Base-by-base conservation (phyloP, 2,329 filamentous ascomycete genomes). In the Hirsutella thompsonii region DNA sequence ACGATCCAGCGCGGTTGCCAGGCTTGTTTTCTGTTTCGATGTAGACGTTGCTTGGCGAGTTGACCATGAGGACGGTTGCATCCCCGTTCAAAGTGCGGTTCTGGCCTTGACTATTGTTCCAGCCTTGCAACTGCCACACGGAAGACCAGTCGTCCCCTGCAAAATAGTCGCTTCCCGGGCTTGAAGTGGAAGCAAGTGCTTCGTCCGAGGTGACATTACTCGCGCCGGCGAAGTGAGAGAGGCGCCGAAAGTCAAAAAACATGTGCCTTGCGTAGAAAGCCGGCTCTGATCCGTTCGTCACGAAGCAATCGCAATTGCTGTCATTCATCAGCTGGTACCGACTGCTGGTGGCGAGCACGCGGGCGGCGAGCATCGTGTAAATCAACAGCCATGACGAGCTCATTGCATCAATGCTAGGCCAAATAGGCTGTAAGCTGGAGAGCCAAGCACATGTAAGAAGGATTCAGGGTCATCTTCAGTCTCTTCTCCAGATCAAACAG, bases 171-270 rank as follows among this genome's bases (percentile, higher is more conserved):
- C 61, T 67, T 2, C 62, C 60, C 3, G 52, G 39, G 3, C 46
- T 39, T 1, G 62, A 61, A 3, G 43, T 44, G 5, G 55, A 39
- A 43, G 50, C 60, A 23, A 49, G 42, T 4, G 52, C 45, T n/a
- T 45, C 36, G 42, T 59, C 53, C 5, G 42, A 38, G 37, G 65
- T 47, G 36, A 56, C 47, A 8, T 49, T 39, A 1, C 66, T 61
- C 8, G 62, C 55, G 36, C 52, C 47, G 3, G 62, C 65, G 41
- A 67, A 62, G 20, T 65, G 47, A 2, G 53, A 34, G 18, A 69
- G 60, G 32, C 53, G 55, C 36, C 69, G 58, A 47, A 71, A 74
- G 52, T 74, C 70, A 47, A 67, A 69, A 55, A 74, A 73, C 30
- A 54, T 49, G 50, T 70, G 70, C 16, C 58, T 54, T 16, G 58